A percentile compares a stretch with the other conserved stretches of the same genome.
Conservation (phyloP, 345 rosid genomes). For the Fremontodendron californicum region DNA sequence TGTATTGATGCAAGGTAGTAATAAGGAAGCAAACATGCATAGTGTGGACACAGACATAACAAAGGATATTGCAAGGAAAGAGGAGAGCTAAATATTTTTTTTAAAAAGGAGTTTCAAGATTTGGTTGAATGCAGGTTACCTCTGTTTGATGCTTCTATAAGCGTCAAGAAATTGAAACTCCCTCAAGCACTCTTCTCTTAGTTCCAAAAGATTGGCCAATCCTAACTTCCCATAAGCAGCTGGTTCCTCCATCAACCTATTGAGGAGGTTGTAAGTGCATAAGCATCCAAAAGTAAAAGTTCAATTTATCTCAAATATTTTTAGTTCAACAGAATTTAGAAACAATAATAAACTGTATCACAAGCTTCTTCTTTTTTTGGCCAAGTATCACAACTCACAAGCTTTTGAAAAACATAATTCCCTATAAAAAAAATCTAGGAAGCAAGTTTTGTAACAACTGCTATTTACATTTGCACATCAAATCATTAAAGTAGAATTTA, state of each 20-base stretch:
- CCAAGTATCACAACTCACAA: neutral
- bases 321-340: neutral
- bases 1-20: neutral
- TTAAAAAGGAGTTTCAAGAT: neutral
- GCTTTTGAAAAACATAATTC: neutral
- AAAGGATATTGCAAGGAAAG: neutral
- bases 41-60: neutral
- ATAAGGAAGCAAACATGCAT: neutral
- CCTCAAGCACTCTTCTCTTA: constrained; percentile 96
- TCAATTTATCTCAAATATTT: neutral
- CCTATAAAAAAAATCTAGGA: neutral
- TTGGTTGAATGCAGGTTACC: constrained; percentile 38
- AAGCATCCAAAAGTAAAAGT: neutral
- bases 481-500: neutral
- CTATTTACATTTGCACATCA: neutral
- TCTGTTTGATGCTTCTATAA: constrained; percentile 93
- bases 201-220: constrained; percentile 94
- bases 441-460: neutral
- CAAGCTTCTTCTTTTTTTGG: neutral
- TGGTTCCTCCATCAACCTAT: constrained; percentile 97
- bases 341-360: neutral
- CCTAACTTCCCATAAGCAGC: constrained; percentile 98
- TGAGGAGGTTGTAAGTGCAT: constrained; percentile 12
- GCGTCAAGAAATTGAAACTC: constrained; percentile 95
- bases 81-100: neutral